Percentiles rank a stretch among this genome's conserved stretches.
These are phyloP conservation scores for Cercophora sp. DNA, from an alignment of 495 filamentous ascomycete genomes.

Conservation along the genomic window DNA sequence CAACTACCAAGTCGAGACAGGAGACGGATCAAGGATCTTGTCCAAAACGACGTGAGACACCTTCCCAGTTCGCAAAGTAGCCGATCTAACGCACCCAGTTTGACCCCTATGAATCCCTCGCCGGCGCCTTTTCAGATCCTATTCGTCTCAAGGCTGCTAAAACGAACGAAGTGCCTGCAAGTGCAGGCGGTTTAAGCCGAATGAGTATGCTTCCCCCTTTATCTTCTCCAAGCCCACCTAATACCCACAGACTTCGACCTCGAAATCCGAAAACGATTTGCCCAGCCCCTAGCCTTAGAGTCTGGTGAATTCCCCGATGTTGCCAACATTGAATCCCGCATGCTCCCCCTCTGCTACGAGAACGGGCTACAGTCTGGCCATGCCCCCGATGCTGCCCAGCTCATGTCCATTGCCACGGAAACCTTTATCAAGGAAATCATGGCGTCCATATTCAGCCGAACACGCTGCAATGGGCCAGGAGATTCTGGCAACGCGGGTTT, in stretches of 20 bases:
- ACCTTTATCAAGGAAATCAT: constrained; percentile 89
- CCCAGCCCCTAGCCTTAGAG: constrained; percentile 79
- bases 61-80: too few species aligned
- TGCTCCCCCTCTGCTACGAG: constrained; percentile 94
- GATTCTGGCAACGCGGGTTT: constrained; percentile 51
- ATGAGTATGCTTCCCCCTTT: constrained; percentile 63
- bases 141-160: constrained; percentile 64
- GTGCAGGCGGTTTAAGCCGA: constrained; percentile 79
- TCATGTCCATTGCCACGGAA: constrained; percentile 87
- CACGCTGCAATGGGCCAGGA: constrained; percentile 71
- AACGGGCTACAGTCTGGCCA: constrained; percentile 75
- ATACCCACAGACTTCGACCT: constrained; percentile 75
- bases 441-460: constrained; percentile 70
- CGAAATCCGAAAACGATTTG: constrained; percentile 89
- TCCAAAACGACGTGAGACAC: constrained; percentile 52
- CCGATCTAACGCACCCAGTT: too few species aligned
- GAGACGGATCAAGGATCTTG: constrained; percentile 77
- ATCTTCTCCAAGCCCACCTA: too few species aligned
- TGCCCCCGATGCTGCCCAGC: constrained; percentile 67
- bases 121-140: constrained; percentile 65
- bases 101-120: constrained; percentile 59
- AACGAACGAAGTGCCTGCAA: constrained; percentile 72
- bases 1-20: constrained; percentile 80
- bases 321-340: constrained; percentile 72
- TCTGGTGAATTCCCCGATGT: constrained; percentile 89